Conservation (phyloP, 306 rosid species). For the Medicago lupulina region DNA sequence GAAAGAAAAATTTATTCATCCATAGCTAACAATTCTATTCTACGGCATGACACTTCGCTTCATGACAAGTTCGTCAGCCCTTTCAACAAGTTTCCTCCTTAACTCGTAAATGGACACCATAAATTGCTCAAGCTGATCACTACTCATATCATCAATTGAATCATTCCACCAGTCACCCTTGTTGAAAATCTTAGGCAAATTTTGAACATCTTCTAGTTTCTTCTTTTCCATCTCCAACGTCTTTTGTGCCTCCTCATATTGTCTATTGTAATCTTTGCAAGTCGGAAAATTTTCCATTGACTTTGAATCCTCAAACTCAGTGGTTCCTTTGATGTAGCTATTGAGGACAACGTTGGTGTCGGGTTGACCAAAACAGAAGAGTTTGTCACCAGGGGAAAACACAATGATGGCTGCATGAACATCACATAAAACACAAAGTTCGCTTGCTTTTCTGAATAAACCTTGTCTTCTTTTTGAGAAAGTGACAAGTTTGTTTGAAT, state of each 20-base stretch:
- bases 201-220: slow-evolving; percentile 19
- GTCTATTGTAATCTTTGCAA: slow-evolving; percentile 32
- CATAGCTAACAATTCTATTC: no score
- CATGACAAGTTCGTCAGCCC: slow-evolving; percentile 27
- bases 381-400: slow-evolving; percentile 54
- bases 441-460: slow-evolving; percentile 60
- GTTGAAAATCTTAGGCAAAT: not conserved
- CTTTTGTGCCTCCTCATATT: slow-evolving; percentile 41
- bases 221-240: slow-evolving; percentile 49
- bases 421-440: slow-evolving; percentile 58
- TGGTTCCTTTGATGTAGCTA: slow-evolving; percentile 27
- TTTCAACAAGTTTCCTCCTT: slow-evolving; percentile 39
- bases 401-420: slow-evolving; percentile 49
- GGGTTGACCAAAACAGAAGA: slow-evolving; percentile 57
- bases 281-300: not conserved
- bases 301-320: not conserved
- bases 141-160: slow-evolving; percentile 43
- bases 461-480: slow-evolving; percentile 63
- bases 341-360: slow-evolving; percentile 31
- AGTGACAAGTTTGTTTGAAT: slow-evolving; percentile 50
- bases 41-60: not conserved
- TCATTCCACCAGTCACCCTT: slow-evolving; percentile 51
- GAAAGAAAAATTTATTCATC: no score
- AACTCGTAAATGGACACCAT: slow-evolving; percentile 43
- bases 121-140: slow-evolving; percentile 45